Conservation (phyloP, 106 monocot genomes). For the Ottelia alismoides region DNA sequence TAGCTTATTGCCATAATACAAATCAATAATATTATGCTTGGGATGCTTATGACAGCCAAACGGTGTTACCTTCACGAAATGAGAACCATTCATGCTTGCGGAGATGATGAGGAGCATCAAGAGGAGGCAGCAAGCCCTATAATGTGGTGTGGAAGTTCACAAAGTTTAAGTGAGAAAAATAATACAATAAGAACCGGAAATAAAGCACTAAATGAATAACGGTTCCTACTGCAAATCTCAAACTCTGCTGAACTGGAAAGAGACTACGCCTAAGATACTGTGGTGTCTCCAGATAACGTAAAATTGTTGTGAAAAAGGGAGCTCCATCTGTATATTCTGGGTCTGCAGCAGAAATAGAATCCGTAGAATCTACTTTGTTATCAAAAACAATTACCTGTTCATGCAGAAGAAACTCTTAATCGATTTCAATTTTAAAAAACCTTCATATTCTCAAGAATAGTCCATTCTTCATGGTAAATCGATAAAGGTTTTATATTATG, state of each 20-base stretch:
- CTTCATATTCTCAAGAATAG: too few relatives aligned
- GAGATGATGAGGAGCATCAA: conserved; percentile 98
- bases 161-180: neutral
- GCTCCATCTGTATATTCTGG: conserved; percentile 37
- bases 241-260: conserved; percentile 72
- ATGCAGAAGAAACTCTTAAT: too few relatives aligned
- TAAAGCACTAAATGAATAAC: too few relatives aligned
- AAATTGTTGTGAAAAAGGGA: conserved; percentile 55
- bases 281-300: conserved; percentile 87
- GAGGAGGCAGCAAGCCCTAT: conserved; percentile 90
- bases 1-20: too few relatives aligned
- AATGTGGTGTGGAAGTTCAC: too few relatives aligned
- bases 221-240: conserved; percentile 66
- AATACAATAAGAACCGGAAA: neutral
- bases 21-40: too few relatives aligned
- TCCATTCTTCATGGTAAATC: too few relatives aligned
- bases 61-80: conserved; percentile 94
- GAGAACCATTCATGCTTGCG: conserved; percentile 95
- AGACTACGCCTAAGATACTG: conserved; percentile 77
- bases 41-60: too few relatives aligned
- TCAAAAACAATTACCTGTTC: conserved; percentile 86
- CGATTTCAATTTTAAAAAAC: too few relatives aligned
- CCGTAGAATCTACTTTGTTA: conserved; percentile 17
- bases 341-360: neutral
- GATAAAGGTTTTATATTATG: too few relatives aligned